Percentiles rank a stretch among this genome's conserved stretches.
These are phyloP conservation scores for Leishmania arabica DNA, from an alignment of 208 protist species.

Conservation along the genomic window DNA sequence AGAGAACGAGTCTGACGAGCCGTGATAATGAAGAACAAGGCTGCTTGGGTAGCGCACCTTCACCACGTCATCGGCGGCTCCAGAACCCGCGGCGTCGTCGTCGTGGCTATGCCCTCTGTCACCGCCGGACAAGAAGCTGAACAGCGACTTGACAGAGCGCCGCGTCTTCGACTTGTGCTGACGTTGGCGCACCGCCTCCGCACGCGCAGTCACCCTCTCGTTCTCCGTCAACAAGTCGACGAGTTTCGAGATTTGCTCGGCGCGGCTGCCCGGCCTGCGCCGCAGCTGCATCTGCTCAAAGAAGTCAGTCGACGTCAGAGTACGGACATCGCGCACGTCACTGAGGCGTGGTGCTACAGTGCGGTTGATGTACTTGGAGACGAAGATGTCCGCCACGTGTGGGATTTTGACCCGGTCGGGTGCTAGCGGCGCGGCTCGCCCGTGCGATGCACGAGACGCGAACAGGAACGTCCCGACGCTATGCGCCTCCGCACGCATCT, in stretches of 20 bases:
- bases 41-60: conserved; percentile 10
- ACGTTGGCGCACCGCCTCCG: conserved; percentile 5
- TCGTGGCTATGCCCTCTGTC: neutral
- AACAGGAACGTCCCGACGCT: conserved; percentile 10
- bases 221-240: conserved; percentile 4
- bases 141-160: neutral
- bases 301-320: conserved; percentile 39
- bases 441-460: neutral
- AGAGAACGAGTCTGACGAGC: neutral
- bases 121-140: neutral
- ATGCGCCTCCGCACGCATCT: conserved; percentile 4
- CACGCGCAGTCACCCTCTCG: conserved; percentile 19
- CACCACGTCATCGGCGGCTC: neutral
- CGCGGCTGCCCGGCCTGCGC: conserved; percentile 17
- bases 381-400: conserved; percentile 12
- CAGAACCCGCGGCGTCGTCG: neutral
- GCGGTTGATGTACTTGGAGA: conserved; percentile 14
- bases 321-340: conserved; percentile 31
- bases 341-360: conserved; percentile 16
- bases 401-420: conserved; percentile 6
- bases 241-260: conserved; percentile 3
- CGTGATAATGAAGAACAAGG: conserved; percentile 1
- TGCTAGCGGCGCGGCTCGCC: conserved; percentile 13
- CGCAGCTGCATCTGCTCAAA: conserved; percentile 40
- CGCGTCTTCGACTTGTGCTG: conserved; percentile 14